A percentile compares a stretch with the other conserved stretches of the same genome.
These are phyloP conservation scores for Achlya hypogyna DNA, from an alignment of 352 stramenopile species.

Conservation along the genomic window DNA sequence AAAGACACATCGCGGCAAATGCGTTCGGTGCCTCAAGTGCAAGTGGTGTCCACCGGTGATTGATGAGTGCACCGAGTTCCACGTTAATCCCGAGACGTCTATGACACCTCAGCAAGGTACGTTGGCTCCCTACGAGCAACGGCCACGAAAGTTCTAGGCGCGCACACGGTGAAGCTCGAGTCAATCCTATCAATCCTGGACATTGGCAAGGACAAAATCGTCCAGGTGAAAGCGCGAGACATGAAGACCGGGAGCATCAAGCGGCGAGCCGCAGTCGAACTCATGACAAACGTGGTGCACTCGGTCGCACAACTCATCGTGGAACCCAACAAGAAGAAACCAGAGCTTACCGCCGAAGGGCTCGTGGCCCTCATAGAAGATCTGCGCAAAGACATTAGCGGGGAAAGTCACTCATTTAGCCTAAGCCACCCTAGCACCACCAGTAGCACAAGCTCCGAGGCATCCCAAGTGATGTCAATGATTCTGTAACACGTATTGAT, in stretches of 20 bases:
- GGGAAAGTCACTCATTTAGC: neutral
- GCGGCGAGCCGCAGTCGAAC: neutral
- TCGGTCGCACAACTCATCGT: neutral
- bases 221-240: neutral
- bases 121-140: neutral
- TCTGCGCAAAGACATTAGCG: neutral
- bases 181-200: neutral
- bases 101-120: neutral
- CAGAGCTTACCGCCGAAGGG: neutral
- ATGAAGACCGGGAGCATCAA: neutral
- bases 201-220: neutral
- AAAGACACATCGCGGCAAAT: constrained; percentile 3
- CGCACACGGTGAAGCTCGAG: neutral
- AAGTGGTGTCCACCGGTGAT: neutral
- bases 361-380: neutral
- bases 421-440: neutral
- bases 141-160: neutral
- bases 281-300: constrained; percentile 1
- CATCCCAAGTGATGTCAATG: constrained; percentile 2
- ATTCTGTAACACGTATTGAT: neutral
- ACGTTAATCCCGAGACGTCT: neutral
- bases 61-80: constrained; percentile 1
- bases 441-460: neutral
- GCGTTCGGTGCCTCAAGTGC: neutral
- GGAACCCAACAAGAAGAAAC: neutral